Evolutionary conservation across 1,284 basidiomycete species (phyloP), one percentile per base, ranked within the genome.

Genomic region (Sporisorium scitamineum): DNA sequence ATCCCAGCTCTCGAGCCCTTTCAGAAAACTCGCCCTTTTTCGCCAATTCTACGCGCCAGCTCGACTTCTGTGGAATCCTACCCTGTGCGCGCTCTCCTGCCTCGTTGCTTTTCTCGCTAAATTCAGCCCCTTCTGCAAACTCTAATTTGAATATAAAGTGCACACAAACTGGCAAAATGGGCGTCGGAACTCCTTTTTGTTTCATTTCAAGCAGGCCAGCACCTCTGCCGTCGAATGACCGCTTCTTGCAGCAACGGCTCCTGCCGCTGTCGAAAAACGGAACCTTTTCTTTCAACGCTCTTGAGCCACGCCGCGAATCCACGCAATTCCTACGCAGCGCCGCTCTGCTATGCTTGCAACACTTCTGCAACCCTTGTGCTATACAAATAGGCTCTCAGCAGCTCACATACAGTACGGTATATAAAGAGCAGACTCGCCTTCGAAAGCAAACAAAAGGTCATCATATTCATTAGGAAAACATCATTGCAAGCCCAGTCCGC

Each of bases 391-490:
- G 5, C 29, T 22, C 29, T 20, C 4, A 16, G n/a, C 44, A 14
- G 5, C 1, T 34, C 48, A 48, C 27, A 50, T 5, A 31, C 2
- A 13, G 18, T 20, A 3, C 1, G 8, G 16, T 7, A 26, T 6
- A 16, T 7, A 41, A 29, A n/a, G n/a, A n/a, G n/a, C n/a, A n/a
- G n/a, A n/a, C n/a, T n/a, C n/a, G n/a, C n/a, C n/a, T n/a, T n/a
- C n/a, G n/a, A n/a, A n/a, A n/a, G n/a, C n/a, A n/a, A n/a, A n/a
- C n/a, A n/a, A 27, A 41, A 2, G 54, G 29, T 44, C 54, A 44
- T 55, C 54, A 55, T 55, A 55, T 55, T 55, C 54, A 55, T 55
- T 55, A 44, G 24, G 18, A 29, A 27, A 39, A 41, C 52, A 41
- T 41, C 52, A 13, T 27, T 11, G 24, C 52, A 37, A 53, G 52